Conservation (phyloP, 148 eudicot species). For the Chenopodium berlandieri region DNA sequence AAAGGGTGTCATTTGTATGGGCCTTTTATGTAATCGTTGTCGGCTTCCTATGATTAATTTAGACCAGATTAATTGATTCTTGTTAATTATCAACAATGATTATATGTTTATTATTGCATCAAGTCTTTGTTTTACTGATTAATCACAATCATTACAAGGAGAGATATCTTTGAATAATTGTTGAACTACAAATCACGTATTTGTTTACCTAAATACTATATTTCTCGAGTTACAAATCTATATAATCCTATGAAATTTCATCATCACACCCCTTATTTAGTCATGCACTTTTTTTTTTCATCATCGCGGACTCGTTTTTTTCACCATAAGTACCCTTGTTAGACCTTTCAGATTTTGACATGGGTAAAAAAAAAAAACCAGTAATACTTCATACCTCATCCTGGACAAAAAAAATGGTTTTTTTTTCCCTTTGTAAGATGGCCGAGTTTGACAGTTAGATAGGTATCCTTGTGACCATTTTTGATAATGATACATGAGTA, state of each 20-base stretch:
- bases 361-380: no score
- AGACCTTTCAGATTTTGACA: no score
- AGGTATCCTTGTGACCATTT: not conserved
- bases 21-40: constrained; percentile 7
- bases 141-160: not conserved
- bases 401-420: no score
- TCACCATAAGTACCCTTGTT: no score
- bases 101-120: constrained; percentile 11
- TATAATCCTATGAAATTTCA: not conserved
- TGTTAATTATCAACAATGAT: constrained; percentile 13
- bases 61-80: constrained; percentile 16
- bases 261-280: not conserved
- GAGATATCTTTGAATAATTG: not conserved
- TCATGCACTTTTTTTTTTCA: not conserved
- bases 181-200: not conserved
- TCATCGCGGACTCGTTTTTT: no score
- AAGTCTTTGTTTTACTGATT: constrained; percentile 13
- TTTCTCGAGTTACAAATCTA: not conserved
- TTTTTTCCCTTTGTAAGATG: no score
- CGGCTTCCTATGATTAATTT: constrained; percentile 20
- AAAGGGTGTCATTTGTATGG: constrained; percentile 17
- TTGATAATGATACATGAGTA: not conserved
- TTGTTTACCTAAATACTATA: not conserved
- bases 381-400: no score
- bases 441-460: not conserved